Percentiles rank a stretch among this genome's conserved stretches.
phyloP scores from a whole-genome alignment of 2,329 filamentous ascomycete species.

The Fusarium sp. region DNA sequence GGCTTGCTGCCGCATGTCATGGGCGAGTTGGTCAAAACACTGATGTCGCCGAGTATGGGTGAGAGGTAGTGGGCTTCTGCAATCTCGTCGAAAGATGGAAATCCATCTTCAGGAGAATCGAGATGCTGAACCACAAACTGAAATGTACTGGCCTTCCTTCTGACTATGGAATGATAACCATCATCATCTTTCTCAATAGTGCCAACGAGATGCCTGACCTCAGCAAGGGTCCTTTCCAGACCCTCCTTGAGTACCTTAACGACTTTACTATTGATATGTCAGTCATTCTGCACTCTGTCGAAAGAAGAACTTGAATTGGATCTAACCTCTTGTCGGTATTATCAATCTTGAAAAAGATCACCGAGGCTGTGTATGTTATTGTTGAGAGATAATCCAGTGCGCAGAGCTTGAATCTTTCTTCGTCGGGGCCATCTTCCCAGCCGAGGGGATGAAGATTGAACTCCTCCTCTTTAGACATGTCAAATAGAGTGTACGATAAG shows the following conservation, averaged over 20 bases:
- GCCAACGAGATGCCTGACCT: conserved; percentile 55
- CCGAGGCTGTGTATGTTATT: conserved; percentile 21
- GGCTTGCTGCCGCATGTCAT: conserved; percentile 57
- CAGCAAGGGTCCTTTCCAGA: conserved; percentile 54
- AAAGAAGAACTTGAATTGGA: not conserved
- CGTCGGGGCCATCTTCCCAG: conserved; percentile 31
- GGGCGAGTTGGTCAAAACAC: conserved; percentile 50
- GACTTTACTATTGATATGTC: conserved; percentile 9
- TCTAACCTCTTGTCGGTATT: conserved; percentile 15
- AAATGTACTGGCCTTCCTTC: conserved; percentile 51
- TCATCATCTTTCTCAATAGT: conserved; percentile 55
- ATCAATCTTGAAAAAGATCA: conserved; percentile 22
- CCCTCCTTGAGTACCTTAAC: conserved; percentile 47
- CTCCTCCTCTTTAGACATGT: conserved; percentile 16
- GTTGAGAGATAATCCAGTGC: conserved; percentile 27
- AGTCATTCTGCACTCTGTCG: not conserved
- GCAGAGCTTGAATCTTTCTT: conserved; percentile 28
- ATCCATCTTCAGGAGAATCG: conserved; percentile 51
- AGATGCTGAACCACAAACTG: conserved; percentile 54
- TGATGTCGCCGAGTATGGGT: conserved; percentile 51
- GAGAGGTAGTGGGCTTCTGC: conserved; percentile 53
- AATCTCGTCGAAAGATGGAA: conserved; percentile 56
- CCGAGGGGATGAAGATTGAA: conserved; percentile 27
- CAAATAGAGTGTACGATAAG: accelerated
- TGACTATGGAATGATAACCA: conserved; percentile 55